phyloP scores from a whole-genome alignment of 139 green algal genomes.

The Chlorella sp. region DNA sequence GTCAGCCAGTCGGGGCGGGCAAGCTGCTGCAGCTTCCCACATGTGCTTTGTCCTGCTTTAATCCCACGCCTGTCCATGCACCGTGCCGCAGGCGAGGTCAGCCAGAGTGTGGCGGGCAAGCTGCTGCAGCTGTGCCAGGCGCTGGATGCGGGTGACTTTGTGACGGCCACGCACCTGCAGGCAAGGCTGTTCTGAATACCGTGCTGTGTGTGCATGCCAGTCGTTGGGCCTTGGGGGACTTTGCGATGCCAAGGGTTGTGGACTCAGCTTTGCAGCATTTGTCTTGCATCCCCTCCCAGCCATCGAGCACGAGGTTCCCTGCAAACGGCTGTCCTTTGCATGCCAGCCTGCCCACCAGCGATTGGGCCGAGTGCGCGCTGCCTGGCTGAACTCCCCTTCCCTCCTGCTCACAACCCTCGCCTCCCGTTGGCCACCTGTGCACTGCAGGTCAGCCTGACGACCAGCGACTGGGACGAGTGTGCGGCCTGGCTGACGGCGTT shows the following conservation, averaged over 20 bases:
- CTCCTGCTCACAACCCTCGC: neutral
- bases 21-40: no score
- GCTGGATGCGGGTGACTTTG: slow-evolving; percentile 82
- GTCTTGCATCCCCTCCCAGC: no score
- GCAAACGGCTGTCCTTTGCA: no score
- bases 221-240: no score
- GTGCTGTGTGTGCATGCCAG: neutral
- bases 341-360: neutral
- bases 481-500: slow-evolving; percentile 90
- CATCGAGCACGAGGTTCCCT: no score
- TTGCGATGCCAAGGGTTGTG: no score
- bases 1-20: no score
- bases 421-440: neutral
- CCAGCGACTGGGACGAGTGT: slow-evolving; percentile 95
- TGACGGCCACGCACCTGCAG: slow-evolving; percentile 78
- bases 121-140: slow-evolving; percentile 84
- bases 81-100: slow-evolving; percentile 61
- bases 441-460: slow-evolving; percentile 88
- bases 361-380: neutral
- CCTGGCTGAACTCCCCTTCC: neutral
- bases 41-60: no score
- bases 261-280: no score
- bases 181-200: neutral
- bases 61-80: no score
- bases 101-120: slow-evolving; percentile 68